Percentiles rank a stretch among this genome's conserved stretches.
Conservation (phyloP, 2,329 filamentous ascomycete genomes). For the Hymenoscyphus linearis region DNA sequence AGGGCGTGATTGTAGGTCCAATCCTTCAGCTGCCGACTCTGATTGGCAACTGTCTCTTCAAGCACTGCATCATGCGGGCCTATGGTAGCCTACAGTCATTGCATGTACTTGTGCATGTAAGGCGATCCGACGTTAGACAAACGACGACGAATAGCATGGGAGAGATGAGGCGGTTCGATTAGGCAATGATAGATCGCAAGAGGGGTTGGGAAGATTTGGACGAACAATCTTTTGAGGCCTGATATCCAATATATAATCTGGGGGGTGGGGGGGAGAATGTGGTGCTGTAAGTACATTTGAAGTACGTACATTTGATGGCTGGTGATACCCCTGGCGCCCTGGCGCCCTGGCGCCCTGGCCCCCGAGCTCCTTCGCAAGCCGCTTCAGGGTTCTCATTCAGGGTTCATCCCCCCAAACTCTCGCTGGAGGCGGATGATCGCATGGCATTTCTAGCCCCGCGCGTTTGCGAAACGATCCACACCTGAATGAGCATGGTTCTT, state of each 20-base stretch:
- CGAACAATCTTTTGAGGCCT: not conserved
- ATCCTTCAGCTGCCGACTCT: conserved; percentile 1
- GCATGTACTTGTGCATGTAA: not conserved
- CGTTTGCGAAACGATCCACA: not conserved
- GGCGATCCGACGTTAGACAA: not conserved
- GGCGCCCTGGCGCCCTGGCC: not conserved
- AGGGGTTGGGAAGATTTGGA: not conserved
- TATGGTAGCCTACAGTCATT: no score
- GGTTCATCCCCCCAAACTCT: not conserved
- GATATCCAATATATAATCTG: not conserved
- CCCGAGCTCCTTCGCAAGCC: not conserved
- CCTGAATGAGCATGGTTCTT: not conserved
- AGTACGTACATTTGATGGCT: not conserved
- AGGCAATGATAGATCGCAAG: not conserved
- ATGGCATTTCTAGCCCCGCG: not conserved
- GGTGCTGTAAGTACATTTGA: not conserved
- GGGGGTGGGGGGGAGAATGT: not conserved
- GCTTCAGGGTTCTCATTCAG: no score
- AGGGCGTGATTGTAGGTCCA: conserved; percentile 3
- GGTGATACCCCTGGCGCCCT: not conserved
- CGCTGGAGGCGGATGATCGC: not conserved
- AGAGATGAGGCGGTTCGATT: not conserved
- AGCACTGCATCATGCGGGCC: not conserved
- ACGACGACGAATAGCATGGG: not conserved
- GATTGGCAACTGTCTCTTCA: not conserved